Conservation (phyloP, 176 grass and related monocot species). For the Pontederia paniculata region DNA sequence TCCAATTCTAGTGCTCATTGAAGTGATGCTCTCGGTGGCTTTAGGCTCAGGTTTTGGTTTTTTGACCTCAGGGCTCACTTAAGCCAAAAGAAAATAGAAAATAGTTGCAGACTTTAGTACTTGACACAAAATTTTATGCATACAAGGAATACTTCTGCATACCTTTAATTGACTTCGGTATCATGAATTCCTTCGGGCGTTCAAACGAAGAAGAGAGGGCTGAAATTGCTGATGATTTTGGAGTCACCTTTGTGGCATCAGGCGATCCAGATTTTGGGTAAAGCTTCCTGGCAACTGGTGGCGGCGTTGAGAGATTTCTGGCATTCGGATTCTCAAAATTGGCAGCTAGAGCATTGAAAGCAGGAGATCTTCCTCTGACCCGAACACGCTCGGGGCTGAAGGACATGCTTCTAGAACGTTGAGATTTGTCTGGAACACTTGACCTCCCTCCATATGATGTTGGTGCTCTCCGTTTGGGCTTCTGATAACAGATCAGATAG, state of each 20-base stretch:
- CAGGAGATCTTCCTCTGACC: constrained; percentile 90
- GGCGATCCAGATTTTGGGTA: constrained; percentile 39
- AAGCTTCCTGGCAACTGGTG: constrained; percentile 58
- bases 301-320: constrained; percentile 92
- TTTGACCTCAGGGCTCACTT: constrained; percentile 62
- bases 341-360: constrained; percentile 90
- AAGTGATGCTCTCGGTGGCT: constrained; percentile 40
- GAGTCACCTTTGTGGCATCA: constrained; percentile 50
- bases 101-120: neutral
- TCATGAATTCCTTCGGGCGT: constrained; percentile 64
- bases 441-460: constrained; percentile 70
- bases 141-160: constrained; percentile 15
- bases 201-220: constrained; percentile 72
- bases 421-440: constrained; percentile 75
- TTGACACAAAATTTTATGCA: constrained; percentile 14
- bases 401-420: constrained; percentile 91
- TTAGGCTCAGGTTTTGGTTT: constrained; percentile 57
- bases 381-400: constrained; percentile 91
- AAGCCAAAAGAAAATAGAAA: constrained; percentile 19
- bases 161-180: constrained; percentile 90
- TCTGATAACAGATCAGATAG: constrained; percentile 21
- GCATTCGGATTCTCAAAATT: constrained; percentile 85
- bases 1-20: constrained; percentile 33
- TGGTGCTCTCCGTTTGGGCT: constrained; percentile 69
- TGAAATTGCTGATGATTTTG: constrained; percentile 45